Percentiles rank a stretch among this genome's conserved stretches.
These are phyloP conservation scores for Gastrodia elata DNA, from an alignment of 106 monocot genomes.

Conservation along the genomic window DNA sequence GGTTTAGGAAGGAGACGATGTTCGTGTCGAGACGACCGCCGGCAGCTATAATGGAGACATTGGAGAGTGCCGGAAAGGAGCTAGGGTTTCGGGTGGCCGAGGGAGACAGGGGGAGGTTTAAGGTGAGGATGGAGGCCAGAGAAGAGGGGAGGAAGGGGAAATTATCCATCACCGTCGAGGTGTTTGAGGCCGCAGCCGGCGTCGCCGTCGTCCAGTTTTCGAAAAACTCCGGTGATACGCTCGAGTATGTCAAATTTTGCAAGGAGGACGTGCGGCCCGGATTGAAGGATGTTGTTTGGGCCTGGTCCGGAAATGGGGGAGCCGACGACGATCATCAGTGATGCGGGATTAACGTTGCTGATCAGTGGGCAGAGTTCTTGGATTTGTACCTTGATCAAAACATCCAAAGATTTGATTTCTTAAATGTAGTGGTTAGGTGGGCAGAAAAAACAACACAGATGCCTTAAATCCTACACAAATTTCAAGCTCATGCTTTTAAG, in stretches of 20 bases:
- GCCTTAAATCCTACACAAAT: no score
- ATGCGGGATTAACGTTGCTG: no score
- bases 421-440: no score
- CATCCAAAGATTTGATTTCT: no score
- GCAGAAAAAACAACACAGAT: no score
- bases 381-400: no score
- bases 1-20: conserved; percentile 23
- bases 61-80: conserved; percentile 35
- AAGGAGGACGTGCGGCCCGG: conserved; percentile 43
- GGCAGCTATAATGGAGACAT: conserved; percentile 31
- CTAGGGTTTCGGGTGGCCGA: conserved; percentile 33
- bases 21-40: conserved; percentile 47
- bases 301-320: conserved; percentile 46
- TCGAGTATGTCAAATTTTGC: conserved; percentile 65
- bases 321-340: not conserved
- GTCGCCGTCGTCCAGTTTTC: conserved; percentile 63
- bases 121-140: conserved; percentile 31
- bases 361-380: no score
- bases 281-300: conserved; percentile 69
- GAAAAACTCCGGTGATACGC: conserved; percentile 41
- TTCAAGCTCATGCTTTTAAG: no score
- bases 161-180: conserved; percentile 51
- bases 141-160: conserved; percentile 36
- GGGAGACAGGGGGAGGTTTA: conserved; percentile 22
- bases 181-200: conserved; percentile 40